Percentiles rank a stretch among this genome's conserved stretches.
Conservation (phyloP, 176 grass and related monocot species). For the Avena sativa region DNA sequence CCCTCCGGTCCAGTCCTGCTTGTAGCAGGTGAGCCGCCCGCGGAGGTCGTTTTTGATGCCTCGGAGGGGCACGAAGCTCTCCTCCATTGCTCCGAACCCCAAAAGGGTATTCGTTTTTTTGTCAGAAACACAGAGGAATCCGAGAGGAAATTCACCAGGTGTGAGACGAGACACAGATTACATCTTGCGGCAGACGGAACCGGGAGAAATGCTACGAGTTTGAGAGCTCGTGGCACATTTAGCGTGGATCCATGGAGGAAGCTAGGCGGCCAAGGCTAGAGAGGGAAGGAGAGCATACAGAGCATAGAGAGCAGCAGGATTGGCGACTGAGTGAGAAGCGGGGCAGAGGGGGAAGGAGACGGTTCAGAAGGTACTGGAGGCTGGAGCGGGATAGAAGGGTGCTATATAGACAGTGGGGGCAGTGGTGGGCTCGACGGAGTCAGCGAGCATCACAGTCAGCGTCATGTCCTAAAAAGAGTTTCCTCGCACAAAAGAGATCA, state of each 20-base stretch:
- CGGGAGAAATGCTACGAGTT: conserved; percentile 32
- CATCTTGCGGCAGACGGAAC: conserved; percentile 50
- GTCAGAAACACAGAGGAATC: conserved; percentile 42
- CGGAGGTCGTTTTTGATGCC: conserved; percentile 90
- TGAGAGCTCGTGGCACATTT: conserved; percentile 40
- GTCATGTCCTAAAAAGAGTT: conserved; percentile 36
- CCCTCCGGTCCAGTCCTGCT: conserved; percentile 93
- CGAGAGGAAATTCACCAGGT: conserved; percentile 42
- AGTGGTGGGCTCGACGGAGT: background rate
- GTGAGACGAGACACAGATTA: conserved; percentile 45
- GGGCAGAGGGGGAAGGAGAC: background rate
- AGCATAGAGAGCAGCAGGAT: conserved; percentile 8
- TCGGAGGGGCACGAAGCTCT: conserved; percentile 82
- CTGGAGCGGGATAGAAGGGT: conserved; percentile 30
- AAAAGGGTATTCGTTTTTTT: background rate
- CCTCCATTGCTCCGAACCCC: conserved; percentile 63
- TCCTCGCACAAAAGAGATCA: background rate
- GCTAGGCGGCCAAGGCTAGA: conserved; percentile 35
- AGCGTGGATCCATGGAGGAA: conserved; percentile 55
- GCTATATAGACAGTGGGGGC: conserved; percentile 48
- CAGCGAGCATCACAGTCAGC: conserved; percentile 37
- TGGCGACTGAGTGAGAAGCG: background rate
- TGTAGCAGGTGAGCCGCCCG: conserved; percentile 86
- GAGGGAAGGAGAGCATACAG: conserved; percentile 15
- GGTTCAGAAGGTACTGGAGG: conserved; percentile 23